Base-by-base conservation (phyloP, 495 filamentous ascomycete species). In the Xylaria intraflava region DNA sequence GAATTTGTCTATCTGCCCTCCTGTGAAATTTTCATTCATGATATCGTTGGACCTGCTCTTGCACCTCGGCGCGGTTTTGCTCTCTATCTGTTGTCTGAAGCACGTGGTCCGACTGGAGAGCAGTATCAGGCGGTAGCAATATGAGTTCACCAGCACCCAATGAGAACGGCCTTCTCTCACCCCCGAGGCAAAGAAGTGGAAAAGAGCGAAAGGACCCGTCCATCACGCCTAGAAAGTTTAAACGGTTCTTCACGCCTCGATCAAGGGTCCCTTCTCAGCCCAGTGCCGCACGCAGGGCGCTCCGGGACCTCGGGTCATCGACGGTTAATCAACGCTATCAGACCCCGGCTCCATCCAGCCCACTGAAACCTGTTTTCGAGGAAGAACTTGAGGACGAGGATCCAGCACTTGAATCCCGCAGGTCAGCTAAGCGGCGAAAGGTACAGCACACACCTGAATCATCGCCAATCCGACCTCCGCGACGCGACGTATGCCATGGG, bases 161-260 rank as follows among this genome's bases (percentile, higher is more conserved):
- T 31, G 46, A 56, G 30, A 49, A 51, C 24, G 19, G 24, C n/a
- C 56, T 69, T 27, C 64, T 65, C 8, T 77, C 73, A 0, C 71
- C 73, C 0, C 69, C 70, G 0, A 56, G 68, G 38, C 42, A 61
- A 1, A 58, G 48, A 51, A 65, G 59, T 29, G 65, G 68, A 40
- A 76, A 76, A 57, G 74, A 77, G 60, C 65, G 69, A 51, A 63
- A 72, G 33, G 68, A 72, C 44, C 78, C 78, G 22, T 81, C 78
- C 16, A 74, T 90, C 45, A 90, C 86, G 24, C 86, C 86, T 33
- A 74, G 84, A 48, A 85, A 83, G 47, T 95, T 95, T 61, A 82
- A 71, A 36, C 77, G 82, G 26, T 96, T 96, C 72, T 96, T 95
- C 62, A 92, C 88, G 12, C 90, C 90, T 45, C 78, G 73, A 16